These are phyloP conservation scores for Zymoseptoria pseudotritici DNA, from an alignment of 2,329 filamentous ascomycete species.

Conservation along the genomic window DNA sequence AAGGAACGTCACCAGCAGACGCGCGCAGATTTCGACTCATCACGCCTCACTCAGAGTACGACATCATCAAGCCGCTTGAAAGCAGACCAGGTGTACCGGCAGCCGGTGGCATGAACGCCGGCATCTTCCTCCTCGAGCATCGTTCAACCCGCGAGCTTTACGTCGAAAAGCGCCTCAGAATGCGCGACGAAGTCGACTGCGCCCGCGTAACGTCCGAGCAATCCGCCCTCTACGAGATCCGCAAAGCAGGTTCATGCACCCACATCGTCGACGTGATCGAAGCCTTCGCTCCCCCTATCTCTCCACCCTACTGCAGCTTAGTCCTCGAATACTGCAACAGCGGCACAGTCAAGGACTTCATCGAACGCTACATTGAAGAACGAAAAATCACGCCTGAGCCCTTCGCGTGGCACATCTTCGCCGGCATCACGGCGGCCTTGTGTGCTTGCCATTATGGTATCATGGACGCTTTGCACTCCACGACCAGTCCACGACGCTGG, in stretches of 20 bases:
- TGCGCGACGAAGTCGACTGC: neutral
- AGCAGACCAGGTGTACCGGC: neutral
- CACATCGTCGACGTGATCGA: conserved; percentile 11
- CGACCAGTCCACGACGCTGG: conserved; percentile 4
- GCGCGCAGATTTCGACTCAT: neutral
- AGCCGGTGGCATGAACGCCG: conserved; percentile 5
- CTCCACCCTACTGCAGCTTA: conserved; percentile 2
- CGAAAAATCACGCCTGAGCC: conserved; percentile 2
- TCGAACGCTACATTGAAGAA: conserved; percentile 5
- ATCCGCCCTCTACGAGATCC: conserved; percentile 10
- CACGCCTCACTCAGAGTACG: conserved; percentile 2
- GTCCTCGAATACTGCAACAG: conserved; percentile 17
- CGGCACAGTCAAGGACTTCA: conserved; percentile 11
- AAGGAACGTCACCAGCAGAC: neutral
- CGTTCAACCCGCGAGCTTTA: conserved; percentile 3
- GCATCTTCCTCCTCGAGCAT: conserved; percentile 8
- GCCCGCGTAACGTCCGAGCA: conserved; percentile 7
- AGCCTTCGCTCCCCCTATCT: conserved; percentile 1
- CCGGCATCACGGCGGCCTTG: conserved; percentile 9
- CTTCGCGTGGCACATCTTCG: conserved; percentile 14
- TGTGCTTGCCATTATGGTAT: conserved; percentile 28
- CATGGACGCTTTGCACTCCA: neutral
- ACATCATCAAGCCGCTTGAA: conserved; percentile 4
- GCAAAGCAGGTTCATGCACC: neutral
- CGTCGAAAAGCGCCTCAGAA: conserved; percentile 10